A percentile compares a stretch with the other conserved stretches of the same genome.
These are phyloP conservation scores for Lithohypha guttulata DNA, from an alignment of 2,329 filamentous ascomycete genomes.

Conservation along the genomic window DNA sequence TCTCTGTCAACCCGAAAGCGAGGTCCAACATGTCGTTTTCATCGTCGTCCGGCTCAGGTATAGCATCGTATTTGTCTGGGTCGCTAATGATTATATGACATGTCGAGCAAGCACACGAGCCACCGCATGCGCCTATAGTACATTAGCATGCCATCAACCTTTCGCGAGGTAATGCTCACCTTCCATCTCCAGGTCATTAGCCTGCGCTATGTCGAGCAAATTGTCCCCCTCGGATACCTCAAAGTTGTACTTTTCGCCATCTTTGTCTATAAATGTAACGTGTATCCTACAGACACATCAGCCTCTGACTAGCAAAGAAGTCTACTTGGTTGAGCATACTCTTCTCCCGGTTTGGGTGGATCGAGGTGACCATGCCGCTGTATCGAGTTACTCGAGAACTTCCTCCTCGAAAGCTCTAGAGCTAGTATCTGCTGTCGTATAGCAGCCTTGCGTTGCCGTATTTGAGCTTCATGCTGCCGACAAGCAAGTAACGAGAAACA, in stretches of 20 bases:
- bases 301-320: neutral
- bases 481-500: conserved; percentile 5
- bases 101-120: conserved; percentile 84
- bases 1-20: conserved; percentile 83
- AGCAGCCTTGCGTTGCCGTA: conserved; percentile 15
- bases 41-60: conserved; percentile 66
- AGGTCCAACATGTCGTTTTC: conserved; percentile 87
- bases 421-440: conserved; percentile 18
- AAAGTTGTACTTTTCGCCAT: conserved; percentile 63
- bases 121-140: conserved; percentile 67
- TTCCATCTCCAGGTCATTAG: conserved; percentile 95
- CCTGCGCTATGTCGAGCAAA: conserved; percentile 86
- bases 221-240: conserved; percentile 82
- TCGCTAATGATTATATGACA: conserved; percentile 80
- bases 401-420: conserved; percentile 29
- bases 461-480: conserved; percentile 16
- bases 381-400: conserved; percentile 55
- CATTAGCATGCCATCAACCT: conserved; percentile 7
- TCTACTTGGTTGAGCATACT: conserved; percentile 52
- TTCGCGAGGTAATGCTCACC: conserved; percentile 40
- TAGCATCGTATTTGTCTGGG: conserved; percentile 63
- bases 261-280: conserved; percentile 90
- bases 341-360: conserved; percentile 79
- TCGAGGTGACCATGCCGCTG: conserved; percentile 67
- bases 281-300: conserved; percentile 50